Evolutionary conservation across 352 stramenopile species (phyloP), one percentile per base, ranked within the genome.

Genomic region (Globisporangium solare): DNA sequence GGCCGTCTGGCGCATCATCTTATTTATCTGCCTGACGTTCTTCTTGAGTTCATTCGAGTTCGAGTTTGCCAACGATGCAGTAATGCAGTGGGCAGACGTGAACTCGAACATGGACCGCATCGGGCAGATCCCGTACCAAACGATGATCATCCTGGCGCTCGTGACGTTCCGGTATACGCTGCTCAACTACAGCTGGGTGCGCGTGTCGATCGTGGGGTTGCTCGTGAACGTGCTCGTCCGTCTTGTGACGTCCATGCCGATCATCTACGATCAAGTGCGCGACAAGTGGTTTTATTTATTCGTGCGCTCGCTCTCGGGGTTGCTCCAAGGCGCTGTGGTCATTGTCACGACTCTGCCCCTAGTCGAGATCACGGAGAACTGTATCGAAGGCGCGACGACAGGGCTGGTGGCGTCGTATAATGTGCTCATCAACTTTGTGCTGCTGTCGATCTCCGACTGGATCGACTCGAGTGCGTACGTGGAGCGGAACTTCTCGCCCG

Each of bases 101-200:
- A 67, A 72, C 17, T 73, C 68, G 5, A 60, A 87, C 55, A 51
- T 63, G 2, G 55, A 70, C 14, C 76, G 74, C 2, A 27, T 79
- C 1, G 71, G 64, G 2, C 55, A 71, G 39, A 88, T 89, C 31
- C 70, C 75, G 1, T 66, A 67, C 20, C 67, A 86, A 37, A 42
- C 63, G 6, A 60, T 88, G 50, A 63, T 77, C 62, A 65, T 90
- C 11, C 1, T 76, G 18, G 56, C 65, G 39, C 69, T 89, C 21
- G 22, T 84, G 47, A 61, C 71, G 12, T 92, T 76, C 58, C 78
- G 81, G 45, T 58, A 73, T 40, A 74, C 67, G 18, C 51, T 89
- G 42, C 79, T 92, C 41, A 92, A 92, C 60, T 82, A 77, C 66
- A 88, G 74, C 54, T 92, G 81, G 81, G 65, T 85, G 27, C 77